Base-by-base conservation (phyloP, 352 stramenopile genomes). In the Poterioochromonas sp. region DNA sequence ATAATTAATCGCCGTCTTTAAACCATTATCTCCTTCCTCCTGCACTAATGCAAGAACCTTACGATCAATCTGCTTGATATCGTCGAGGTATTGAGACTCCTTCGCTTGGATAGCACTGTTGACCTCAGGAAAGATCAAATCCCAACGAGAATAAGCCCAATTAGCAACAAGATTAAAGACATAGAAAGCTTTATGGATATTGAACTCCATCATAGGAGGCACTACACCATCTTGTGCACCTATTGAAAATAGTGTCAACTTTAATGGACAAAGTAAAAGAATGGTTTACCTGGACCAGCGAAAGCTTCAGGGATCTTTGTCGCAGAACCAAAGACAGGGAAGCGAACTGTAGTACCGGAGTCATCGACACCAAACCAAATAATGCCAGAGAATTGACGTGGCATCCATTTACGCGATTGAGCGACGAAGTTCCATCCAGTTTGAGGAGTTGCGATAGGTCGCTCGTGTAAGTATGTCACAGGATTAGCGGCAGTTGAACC, bases 101-200 rank as follows among this genome's bases (percentile, higher is more conserved):
- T 86, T 79, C 22, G 62, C 12, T 26, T 78, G 47, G 79, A 86
- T 85, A 49, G 80, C 80, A 1, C 65, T 32, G 26, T 77, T 60
- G 15, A 88, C 70, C 11, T 86, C 79, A 29, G 85, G 84, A 54
- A 85, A 86, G 15, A 79, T 81, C 76, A 86, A 79, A 39, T 80
- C 78, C 80, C 84, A 90, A 29, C 85, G 73, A 22, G 34, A 80
- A 77, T 90, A 90, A 44, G 74, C 82, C 29, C 82, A 82, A 58
- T 90, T 88, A 0, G 83, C 84, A 39, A 89, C 86, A 68, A 90
- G 80, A 73, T 89, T 90, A 76, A 86, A 84, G 41, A 89, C 80
- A 81, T 84, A 90, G 79, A 87, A 90, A 34, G 86, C 86, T 44
- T 83, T 86, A 26, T 73, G 82, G n/a, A 86, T 63, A 79, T 86